A percentile compares a stretch with the other conserved stretches of the same genome.
These are phyloP conservation scores for Kurtzmaniella fragi DNA, from an alignment of 805 yeast genomes.

Conservation along the genomic window DNA sequence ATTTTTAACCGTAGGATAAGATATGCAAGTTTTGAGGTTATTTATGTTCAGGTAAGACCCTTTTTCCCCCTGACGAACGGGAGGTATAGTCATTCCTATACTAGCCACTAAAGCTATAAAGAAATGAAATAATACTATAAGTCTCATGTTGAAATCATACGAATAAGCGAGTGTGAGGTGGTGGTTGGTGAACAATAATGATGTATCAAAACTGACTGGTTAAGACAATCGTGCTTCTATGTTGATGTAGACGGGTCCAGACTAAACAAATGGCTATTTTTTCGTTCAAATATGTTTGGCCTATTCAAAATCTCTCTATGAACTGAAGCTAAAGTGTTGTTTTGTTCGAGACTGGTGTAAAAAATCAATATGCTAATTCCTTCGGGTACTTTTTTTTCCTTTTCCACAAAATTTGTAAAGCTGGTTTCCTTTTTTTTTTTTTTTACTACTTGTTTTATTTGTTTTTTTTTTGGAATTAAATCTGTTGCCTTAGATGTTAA, in stretches of 20 bases:
- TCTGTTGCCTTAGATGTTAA: too few species aligned
- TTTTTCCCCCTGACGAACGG: slow-evolving; percentile 26
- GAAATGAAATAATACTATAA: not conserved
- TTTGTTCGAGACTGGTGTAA: too few species aligned
- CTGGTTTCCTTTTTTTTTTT: too few species aligned
- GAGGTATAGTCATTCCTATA: slow-evolving; percentile 32
- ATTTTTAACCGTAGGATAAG: slow-evolving; percentile 30
- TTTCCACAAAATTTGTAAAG: too few species aligned
- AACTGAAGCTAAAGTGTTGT: not conserved
- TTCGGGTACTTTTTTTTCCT: too few species aligned
- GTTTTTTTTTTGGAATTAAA: too few species aligned
- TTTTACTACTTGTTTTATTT: too few species aligned
- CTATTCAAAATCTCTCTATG: not conserved
- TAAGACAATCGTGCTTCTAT: too few species aligned
- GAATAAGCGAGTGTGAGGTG: not conserved
- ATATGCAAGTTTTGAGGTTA: slow-evolving; percentile 30
- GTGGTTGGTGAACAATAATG: not conserved
- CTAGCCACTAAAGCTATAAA: slow-evolving; percentile 10
- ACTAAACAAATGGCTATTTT: too few species aligned
- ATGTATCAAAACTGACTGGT: not conserved
- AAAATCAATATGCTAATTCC: too few species aligned
- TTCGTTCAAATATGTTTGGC: too few species aligned
- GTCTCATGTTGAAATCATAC: slow-evolving; percentile 1
- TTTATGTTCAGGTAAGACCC: slow-evolving; percentile 21
- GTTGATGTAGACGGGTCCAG: too few species aligned